A percentile compares a stretch with the other conserved stretches of the same genome.
Evolutionary conservation across 2,329 filamentous ascomycete species (phyloP).

Genomic region (Rhexocercosporidium sp.): DNA sequence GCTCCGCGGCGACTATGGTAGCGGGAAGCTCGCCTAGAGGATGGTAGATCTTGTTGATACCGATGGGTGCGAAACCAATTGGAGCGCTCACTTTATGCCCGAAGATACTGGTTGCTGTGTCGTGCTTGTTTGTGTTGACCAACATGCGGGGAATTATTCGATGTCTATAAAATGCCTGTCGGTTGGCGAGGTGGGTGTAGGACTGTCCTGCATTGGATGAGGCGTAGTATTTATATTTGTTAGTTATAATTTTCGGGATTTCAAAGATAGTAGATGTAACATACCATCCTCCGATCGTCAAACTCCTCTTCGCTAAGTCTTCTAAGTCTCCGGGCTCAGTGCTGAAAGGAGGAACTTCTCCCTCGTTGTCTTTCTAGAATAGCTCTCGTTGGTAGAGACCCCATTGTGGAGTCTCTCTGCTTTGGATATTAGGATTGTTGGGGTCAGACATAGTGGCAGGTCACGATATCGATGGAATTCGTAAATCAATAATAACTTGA

Average conservation of each 20-base stretch:
- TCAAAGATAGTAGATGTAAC: neutral
- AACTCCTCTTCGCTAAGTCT: constrained; percentile 58
- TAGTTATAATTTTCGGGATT: neutral
- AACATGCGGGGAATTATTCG: constrained; percentile 66
- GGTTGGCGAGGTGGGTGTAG: constrained; percentile 59
- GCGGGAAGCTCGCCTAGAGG: constrained; percentile 62
- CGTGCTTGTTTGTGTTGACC: constrained; percentile 63
- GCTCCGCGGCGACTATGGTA: constrained; percentile 62
- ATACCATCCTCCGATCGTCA: constrained; percentile 61
- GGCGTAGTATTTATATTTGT: constrained; percentile 52
- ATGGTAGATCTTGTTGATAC: constrained; percentile 71
- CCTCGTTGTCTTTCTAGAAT: constrained; percentile 59
- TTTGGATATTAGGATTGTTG: constrained; percentile 55
- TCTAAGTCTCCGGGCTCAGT: constrained; percentile 64
- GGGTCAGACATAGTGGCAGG: constrained; percentile 49
- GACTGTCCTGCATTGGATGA: constrained; percentile 62
- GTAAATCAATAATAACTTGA: too few species aligned
- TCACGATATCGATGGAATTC: too few species aligned
- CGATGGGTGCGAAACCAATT: constrained; percentile 68
- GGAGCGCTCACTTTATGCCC: constrained; percentile 63
- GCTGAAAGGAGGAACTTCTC: constrained; percentile 55
- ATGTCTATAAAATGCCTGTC: constrained; percentile 68
- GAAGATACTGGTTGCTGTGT: constrained; percentile 63
- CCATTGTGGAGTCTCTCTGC: constrained; percentile 58
- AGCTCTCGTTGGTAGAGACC: constrained; percentile 59